Evolutionary conservation across 345 rosid species (phyloP).

Genomic region (Moricandia moricandioides): DNA sequence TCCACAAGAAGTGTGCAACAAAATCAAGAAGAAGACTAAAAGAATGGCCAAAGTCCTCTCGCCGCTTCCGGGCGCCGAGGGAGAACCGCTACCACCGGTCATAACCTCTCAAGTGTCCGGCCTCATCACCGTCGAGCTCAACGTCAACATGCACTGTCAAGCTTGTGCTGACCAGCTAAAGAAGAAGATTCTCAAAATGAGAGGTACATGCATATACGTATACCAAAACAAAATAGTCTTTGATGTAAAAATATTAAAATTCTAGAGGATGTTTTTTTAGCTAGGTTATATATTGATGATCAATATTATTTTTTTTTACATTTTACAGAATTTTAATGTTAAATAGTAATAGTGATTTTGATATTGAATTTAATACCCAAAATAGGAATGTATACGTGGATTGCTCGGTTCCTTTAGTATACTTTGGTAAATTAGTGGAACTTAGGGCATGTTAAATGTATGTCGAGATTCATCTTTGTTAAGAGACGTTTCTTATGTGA

Average conservation of each 20-base stretch:
- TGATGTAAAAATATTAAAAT: neutral
- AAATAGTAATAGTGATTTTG: neutral
- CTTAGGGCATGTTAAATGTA: too few relatives aligned
- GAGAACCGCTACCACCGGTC: conserved; percentile 65
- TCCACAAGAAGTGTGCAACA: conserved; percentile 75
- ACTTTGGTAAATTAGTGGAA: neutral
- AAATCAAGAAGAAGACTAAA: conserved; percentile 74
- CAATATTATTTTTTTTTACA: neutral
- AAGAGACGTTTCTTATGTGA: too few relatives aligned
- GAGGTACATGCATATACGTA: conserved; percentile 46
- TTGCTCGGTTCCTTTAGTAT: neutral
- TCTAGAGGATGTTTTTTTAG: neutral
- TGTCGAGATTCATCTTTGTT: too few relatives aligned
- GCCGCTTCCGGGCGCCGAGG: conserved; percentile 69
- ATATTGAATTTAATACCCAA: neutral
- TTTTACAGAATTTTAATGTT: too few relatives aligned
- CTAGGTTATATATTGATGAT: neutral
- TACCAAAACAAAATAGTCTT: neutral
- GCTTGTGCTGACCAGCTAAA: conserved; percentile 92
- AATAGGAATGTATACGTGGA: neutral
- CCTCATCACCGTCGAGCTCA: conserved; percentile 67
- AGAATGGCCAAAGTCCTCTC: conserved; percentile 74
- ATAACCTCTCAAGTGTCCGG: conserved; percentile 69
- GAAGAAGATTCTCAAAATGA: conserved; percentile 87
- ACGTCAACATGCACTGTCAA: conserved; percentile 86